Evolutionary conservation across 1,284 basidiomycete genomes (phyloP), one percentile per base, ranked within the genome.

Genomic region (Golubevia sp.): DNA sequence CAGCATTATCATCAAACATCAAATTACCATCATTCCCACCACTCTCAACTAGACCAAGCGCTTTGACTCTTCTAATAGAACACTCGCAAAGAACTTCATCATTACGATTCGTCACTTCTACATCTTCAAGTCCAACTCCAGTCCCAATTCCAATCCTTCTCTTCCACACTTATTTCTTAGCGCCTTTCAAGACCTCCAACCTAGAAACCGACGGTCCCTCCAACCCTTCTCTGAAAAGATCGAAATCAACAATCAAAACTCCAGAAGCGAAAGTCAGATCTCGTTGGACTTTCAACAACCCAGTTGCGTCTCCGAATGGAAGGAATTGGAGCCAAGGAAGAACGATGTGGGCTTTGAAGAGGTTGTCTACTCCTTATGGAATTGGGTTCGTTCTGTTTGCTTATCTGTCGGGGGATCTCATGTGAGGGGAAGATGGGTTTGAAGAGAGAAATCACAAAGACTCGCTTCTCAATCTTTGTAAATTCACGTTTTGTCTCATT

Each of bases 311-410:
- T 7, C 63, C 63, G 2, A 63, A 61, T 13, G 67, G 68, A 20
- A 65, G 68, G 34, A 62, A 62, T 24, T 77, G 74, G 74, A 70
- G 66, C 1, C 67, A 62, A 25, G 74, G 74, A 0, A 62, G 74
- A n/a, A 69, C 68, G 7, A 66, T 64, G 18, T 77, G 74, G 74
- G 58, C 74, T 21, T 56, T 77, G 18, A 72, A 67, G 50, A 49
- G 74, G 34, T 49, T 77, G 24, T 67, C 71, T 50, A 38, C 77
- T 20, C 79, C 79, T n/a, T 82, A 82, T 53, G 76, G 74, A 0
- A 66, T 79, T 13, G 78, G 75, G 1, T 82, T 82, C 56, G 63
- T 82, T 26, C 70, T 72, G 13, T 82, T 77, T 59, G 78, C 79
- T 21, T 81, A 76, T 75, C 68, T 82, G 27, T 71, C 75, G n/a